These are phyloP conservation scores for Tuber umbilicatum DNA, from an alignment of 495 filamentous ascomycete species.

Conservation along the genomic window DNA sequence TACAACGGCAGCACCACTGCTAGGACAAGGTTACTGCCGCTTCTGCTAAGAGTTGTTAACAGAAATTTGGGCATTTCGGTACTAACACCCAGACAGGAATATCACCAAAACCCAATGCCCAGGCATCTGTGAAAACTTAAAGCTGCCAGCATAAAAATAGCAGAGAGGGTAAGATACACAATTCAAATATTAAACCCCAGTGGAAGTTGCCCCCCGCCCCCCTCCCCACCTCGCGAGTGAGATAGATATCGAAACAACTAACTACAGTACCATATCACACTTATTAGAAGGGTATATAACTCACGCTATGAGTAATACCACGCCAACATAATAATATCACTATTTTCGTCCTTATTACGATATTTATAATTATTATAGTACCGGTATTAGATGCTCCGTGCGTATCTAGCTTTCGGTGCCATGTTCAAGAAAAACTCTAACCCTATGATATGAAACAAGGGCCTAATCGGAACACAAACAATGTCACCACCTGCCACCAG, in stretches of 20 bases:
- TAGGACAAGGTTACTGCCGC: too few relatives aligned
- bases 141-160: too few relatives aligned
- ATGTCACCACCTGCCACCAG: neutral
- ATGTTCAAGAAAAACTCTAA: neutral
- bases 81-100: too few relatives aligned
- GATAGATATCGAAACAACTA: neutral
- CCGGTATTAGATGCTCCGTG: neutral
- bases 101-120: too few relatives aligned
- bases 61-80: too few relatives aligned
- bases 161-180: too few relatives aligned
- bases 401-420: neutral
- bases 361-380: too few relatives aligned
- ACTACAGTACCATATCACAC: neutral
- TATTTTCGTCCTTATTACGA: too few relatives aligned
- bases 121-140: too few relatives aligned
- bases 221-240: neutral
- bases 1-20: too few relatives aligned
- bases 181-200: neutral
- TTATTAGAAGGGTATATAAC: neutral
- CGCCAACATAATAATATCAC: neutral
- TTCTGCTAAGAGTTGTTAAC: too few relatives aligned
- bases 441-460: neutral
- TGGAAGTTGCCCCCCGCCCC: too few relatives aligned
- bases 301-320: neutral
- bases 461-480: neutral